Conservation (phyloP, 176 grass and related monocot species). For the Metroxylon sagu region DNA sequence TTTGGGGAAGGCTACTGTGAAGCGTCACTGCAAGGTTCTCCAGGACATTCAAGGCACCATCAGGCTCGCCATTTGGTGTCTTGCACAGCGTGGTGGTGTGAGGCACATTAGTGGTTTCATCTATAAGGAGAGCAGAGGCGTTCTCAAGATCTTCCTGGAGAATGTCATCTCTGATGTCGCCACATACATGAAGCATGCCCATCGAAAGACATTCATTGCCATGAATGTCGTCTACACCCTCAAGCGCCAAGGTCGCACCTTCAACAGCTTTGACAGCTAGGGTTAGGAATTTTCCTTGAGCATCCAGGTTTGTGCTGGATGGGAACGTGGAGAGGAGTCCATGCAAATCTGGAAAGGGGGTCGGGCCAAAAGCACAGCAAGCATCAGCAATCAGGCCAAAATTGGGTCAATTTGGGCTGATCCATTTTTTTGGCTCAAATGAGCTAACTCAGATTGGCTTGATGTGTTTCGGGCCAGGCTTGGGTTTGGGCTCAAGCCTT, state of each 20-base stretch:
- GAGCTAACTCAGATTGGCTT: too few relatives aligned
- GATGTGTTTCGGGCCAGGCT: too few relatives aligned
- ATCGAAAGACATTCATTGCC: conserved; percentile 66
- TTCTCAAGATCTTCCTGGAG: conserved; percentile 80
- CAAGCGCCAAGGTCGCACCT: conserved; percentile 60
- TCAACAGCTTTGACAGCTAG: conserved; percentile 45
- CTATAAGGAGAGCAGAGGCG: conserved; percentile 56
- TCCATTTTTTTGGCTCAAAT: too few relatives aligned
- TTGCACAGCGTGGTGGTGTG: conserved; percentile 39
- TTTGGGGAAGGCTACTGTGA: conserved; percentile 43
- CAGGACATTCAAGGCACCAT: conserved; percentile 63
- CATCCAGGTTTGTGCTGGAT: too few relatives aligned
- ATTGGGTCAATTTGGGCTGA: too few relatives aligned
- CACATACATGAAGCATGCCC: conserved; percentile 59
- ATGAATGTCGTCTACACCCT: conserved; percentile 69
- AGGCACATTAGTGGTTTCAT: conserved; percentile 54
- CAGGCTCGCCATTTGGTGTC: conserved; percentile 44
- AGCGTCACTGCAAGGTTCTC: conserved; percentile 59
- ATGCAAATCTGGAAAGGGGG: too few relatives aligned
- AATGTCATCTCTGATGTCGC: conserved; percentile 67
- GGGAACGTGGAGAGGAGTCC: too few relatives aligned
- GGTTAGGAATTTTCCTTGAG: too few relatives aligned
- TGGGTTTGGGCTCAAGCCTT: too few relatives aligned
- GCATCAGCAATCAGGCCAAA: too few relatives aligned
- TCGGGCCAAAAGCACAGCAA: too few relatives aligned